Base-by-base conservation (phyloP, 2,329 filamentous ascomycete genomes). In the Sclerotinia subarctica region DNA sequence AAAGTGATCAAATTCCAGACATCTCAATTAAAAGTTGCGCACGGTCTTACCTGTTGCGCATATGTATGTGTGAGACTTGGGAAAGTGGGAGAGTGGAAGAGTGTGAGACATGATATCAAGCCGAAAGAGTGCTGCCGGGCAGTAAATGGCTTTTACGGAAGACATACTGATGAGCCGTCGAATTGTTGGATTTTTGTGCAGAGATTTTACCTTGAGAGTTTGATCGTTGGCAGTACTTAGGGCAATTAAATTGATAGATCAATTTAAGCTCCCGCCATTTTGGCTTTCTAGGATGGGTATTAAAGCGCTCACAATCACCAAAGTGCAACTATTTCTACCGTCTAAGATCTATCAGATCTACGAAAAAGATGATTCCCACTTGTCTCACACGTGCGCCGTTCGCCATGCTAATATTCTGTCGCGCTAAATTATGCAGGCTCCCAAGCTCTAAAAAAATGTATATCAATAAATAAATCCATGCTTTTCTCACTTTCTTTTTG, bases 251-350 rank as follows among this genome's bases (percentile, higher is more conserved):
- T 51, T 38, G 46, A 51, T 26, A 10, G 32, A 24, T 19, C 26
- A 38, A 35, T 38, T 38, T 13, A 62, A 42, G 21, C 3, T 29
- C 46, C 51, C 15, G 32, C 8, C 29, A 26, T 51, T 15, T 26
- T 51, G 59, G 21, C 15, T 26, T 8, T 51, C 29, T 52, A 13
- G 24, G 5, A 17, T 26, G 11, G 3, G 17, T 26, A 21, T 51
- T 63, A 15, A 63, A 51, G 46, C 15, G 51, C 46, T 51, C 59
- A 63, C 59, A 63, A 26, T 63, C 59, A 63, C 59, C 59, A 51
- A 51, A 21, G 38, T 51, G 59, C 46, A 63, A 51, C 46, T 52
- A 63, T 63, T 35, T 51, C 59, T 62, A 62, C 59, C 35, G 19
- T n/a, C 26, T 44, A 54, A 24, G 38, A 64, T 59, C 64, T 59